phyloP scores from a whole-genome alignment of 257 asterid species.

The Verbascum thapsus region DNA sequence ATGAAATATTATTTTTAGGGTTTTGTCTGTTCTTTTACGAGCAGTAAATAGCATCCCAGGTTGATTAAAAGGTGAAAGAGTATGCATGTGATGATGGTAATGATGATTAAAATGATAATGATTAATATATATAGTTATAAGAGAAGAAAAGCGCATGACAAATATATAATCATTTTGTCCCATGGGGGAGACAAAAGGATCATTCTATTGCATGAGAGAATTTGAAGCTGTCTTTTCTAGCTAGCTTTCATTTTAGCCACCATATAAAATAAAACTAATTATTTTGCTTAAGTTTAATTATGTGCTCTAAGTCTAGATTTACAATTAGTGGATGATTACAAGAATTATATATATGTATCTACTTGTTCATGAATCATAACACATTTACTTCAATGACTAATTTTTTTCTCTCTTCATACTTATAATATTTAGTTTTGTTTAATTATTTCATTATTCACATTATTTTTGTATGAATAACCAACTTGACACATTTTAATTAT shows the following conservation, averaged over 20 bases:
- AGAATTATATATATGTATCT: no score
- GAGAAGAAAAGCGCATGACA: constrained; percentile 46
- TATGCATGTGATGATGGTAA: constrained; percentile 54
- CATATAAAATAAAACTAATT: not conserved
- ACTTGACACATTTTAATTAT: no score
- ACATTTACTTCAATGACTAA: no score
- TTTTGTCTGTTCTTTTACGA: constrained; percentile 30
- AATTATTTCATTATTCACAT: no score
- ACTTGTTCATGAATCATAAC: no score
- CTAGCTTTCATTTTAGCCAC: constrained; percentile 2
- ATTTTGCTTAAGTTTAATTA: not conserved
- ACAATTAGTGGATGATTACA: constrained; percentile 28
- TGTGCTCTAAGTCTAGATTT: constrained; percentile 8
- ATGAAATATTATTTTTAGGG: constrained; percentile 32
- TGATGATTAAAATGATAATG: constrained; percentile 39
- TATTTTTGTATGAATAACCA: no score
- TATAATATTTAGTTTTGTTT: no score
- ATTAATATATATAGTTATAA: constrained; percentile 34
- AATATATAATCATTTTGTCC: constrained; percentile 41
- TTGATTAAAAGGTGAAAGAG: constrained; percentile 37
- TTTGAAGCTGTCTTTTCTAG: constrained; percentile 34
- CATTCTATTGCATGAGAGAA: constrained; percentile 35
- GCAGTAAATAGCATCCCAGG: constrained; percentile 45
- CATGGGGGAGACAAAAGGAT: constrained; percentile 23
- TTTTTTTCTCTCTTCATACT: no score